Evolutionary conservation across 306 rosid genomes (phyloP).

Genomic region (Rosa chinensis): DNA sequence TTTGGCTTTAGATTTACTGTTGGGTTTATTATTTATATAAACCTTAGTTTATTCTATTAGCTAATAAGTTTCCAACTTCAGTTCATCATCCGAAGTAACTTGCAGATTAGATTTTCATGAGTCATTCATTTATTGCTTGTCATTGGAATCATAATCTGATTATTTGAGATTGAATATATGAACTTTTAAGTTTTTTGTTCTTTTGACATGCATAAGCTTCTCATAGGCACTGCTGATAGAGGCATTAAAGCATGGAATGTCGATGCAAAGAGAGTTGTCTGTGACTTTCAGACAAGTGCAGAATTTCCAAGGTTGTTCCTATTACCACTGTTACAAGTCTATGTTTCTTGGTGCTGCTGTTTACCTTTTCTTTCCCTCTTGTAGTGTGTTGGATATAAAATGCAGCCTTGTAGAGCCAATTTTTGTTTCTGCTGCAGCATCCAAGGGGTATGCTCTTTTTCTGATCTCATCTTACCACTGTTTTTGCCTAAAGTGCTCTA

Average conservation of each 20-base stretch:
- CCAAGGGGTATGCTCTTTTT: too few species aligned
- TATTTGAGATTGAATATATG: slow-evolving; percentile 25
- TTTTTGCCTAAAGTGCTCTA: too few species aligned
- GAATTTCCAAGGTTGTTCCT: slow-evolving; percentile 75
- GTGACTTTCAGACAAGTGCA: slow-evolving; percentile 82
- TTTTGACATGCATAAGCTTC: slow-evolving; percentile 76
- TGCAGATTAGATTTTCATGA: slow-evolving; percentile 33
- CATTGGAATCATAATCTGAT: slow-evolving; percentile 10
- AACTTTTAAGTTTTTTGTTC: slow-evolving; percentile 33
- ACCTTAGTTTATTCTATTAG: too few species aligned
- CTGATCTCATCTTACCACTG: too few species aligned
- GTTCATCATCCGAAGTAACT: too few species aligned
- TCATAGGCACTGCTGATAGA: slow-evolving; percentile 89
- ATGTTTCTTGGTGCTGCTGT: slow-evolving; percentile 14
- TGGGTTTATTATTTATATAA: too few species aligned
- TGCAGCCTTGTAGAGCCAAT: too few species aligned
- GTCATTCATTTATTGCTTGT: slow-evolving; percentile 13
- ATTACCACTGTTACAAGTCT: slow-evolving; percentile 4
- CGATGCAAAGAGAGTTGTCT: slow-evolving; percentile 96
- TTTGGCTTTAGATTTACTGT: too few species aligned
- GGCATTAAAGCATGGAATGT: slow-evolving; percentile 98
- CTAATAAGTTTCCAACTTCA: too few species aligned
- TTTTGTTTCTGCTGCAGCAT: too few species aligned
- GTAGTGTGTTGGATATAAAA: too few species aligned
- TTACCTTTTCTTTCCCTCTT: slow-evolving; percentile 14